phyloP scores from a whole-genome alignment of 306 rosid species.

The Argentina anserina region DNA sequence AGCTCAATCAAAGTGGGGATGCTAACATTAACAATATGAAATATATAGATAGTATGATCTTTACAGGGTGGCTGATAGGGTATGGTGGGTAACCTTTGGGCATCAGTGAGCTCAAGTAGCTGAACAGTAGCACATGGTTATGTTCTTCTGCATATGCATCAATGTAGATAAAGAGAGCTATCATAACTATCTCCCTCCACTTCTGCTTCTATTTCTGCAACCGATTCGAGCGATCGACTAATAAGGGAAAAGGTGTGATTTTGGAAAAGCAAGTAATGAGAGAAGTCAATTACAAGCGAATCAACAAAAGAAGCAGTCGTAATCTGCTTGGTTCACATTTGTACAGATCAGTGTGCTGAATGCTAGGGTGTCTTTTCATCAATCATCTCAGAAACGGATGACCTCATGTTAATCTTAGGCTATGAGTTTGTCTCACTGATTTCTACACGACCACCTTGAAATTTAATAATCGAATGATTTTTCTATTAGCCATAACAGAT shows the following conservation, averaged over 20 bases:
- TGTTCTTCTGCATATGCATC: not conserved
- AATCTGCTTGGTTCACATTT: not conserved
- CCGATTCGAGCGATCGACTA: not conserved
- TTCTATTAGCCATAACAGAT: not conserved
- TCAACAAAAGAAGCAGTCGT: not conserved
- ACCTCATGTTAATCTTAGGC: not conserved
- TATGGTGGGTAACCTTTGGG: not conserved
- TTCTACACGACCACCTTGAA: not conserved
- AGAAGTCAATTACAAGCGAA: not conserved
- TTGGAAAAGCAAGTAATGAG: not conserved
- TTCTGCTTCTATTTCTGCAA: not conserved
- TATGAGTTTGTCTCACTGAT: not conserved
- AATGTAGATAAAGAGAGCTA: not conserved
- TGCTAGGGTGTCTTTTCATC: not conserved
- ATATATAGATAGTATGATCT: constrained; percentile 11
- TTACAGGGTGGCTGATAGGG: constrained; percentile 44
- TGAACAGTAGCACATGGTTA: not conserved
- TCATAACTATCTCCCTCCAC: not conserved
- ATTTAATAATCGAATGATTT: not conserved
- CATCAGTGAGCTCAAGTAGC: not conserved
- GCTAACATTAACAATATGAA: not conserved
- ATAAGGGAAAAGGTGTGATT: not conserved
- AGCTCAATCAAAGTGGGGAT: constrained; percentile 22
- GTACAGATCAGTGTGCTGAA: not conserved
- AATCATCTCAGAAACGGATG: not conserved